Evolutionary conservation across 345 rosid species (phyloP).

Genomic region (Lumnitzera racemosa): DNA sequence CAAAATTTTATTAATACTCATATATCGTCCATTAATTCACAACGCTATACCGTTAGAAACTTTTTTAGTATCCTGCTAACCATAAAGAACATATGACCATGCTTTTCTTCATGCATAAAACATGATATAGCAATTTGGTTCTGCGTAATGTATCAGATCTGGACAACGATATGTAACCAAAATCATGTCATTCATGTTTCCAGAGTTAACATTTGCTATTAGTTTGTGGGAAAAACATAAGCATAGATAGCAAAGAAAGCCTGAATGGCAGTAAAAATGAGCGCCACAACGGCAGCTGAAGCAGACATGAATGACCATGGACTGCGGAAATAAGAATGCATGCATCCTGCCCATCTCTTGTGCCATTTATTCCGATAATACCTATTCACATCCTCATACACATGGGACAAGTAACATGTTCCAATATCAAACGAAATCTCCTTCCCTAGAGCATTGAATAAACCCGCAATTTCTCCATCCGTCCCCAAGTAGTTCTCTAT

Average conservation of each 20-base stretch:
- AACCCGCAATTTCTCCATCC: slow-evolving; percentile 23
- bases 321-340: slow-evolving; percentile 2
- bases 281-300: background rate
- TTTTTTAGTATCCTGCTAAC: too few species aligned
- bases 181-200: too few species aligned
- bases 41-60: too few species aligned
- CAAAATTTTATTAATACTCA: too few species aligned
- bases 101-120: too few species aligned
- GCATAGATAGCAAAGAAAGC: background rate
- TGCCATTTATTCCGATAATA: slow-evolving; percentile 11
- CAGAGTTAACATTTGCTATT: background rate
- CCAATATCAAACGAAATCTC: slow-evolving; percentile 25
- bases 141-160: too few species aligned
- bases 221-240: background rate
- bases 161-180: too few species aligned
- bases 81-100: too few species aligned
- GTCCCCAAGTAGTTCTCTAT: slow-evolving; percentile 39
- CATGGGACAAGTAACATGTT: slow-evolving; percentile 17
- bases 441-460: slow-evolving; percentile 33
- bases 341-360: background rate
- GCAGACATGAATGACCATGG: slow-evolving; percentile 5
- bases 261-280: background rate
- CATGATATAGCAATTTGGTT: too few species aligned
- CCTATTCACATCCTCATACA: slow-evolving; percentile 33
- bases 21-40: too few species aligned